phyloP scores from a whole-genome alignment of 441 rosid species.

The Erodium chrysanthum region DNA sequence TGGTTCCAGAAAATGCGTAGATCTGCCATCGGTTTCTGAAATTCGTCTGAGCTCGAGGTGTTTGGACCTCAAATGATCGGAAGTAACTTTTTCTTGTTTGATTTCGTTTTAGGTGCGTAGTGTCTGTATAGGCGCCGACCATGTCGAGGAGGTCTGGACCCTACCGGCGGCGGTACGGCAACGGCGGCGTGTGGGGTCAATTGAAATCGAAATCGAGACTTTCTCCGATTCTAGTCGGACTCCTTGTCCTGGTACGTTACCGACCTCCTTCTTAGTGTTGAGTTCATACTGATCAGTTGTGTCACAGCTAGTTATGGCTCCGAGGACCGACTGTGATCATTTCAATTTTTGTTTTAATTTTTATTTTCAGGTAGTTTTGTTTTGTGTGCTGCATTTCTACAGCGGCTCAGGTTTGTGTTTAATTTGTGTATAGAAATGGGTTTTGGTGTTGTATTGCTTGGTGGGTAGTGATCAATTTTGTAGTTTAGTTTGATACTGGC shows the following conservation, averaged over 20 bases:
- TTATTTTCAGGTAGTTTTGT: constrained; percentile 30
- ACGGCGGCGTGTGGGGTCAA: not conserved
- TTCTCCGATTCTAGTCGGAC: not conserved
- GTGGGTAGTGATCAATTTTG: not conserved
- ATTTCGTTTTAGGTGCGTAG: not conserved
- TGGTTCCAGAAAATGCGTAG: no score
- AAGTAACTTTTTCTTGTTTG: no score
- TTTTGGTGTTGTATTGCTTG: not conserved
- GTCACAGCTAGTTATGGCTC: not conserved
- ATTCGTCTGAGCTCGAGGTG: no score
- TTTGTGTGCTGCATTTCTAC: constrained; percentile 29
- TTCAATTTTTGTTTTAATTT: not conserved
- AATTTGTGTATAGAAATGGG: not conserved
- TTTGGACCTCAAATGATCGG: no score
- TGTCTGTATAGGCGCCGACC: not conserved
- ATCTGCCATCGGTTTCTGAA: no score
- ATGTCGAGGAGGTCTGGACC: not conserved
- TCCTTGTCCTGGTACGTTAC: not conserved
- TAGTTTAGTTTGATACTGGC: not conserved
- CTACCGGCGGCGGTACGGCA: not conserved
- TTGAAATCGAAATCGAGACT: not conserved
- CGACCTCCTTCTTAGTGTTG: not conserved
- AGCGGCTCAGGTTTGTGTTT: constrained; percentile 37
- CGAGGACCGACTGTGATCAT: not conserved
- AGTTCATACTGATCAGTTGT: not conserved